Percentiles rank a stretch among this genome's conserved stretches.
phyloP scores from a whole-genome alignment of 805 yeast species.

The Schizosaccharomyces pombe region DNA sequence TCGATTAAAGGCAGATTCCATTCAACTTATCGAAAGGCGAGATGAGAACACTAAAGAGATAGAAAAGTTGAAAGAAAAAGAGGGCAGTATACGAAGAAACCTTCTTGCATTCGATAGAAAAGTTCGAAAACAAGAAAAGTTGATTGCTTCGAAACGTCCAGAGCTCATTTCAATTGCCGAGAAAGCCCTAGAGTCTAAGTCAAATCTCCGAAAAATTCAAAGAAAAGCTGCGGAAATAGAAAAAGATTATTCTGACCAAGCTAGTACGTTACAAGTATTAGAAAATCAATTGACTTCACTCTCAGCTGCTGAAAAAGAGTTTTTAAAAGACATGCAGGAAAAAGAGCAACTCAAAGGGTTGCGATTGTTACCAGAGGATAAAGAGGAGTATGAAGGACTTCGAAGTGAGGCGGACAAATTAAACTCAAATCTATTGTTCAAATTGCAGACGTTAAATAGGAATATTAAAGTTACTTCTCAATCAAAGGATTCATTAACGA shows the following conservation, averaged over 20 bases:
- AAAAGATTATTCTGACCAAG: constrained; percentile 32
- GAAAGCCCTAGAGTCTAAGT: constrained; percentile 25
- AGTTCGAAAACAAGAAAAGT: constrained; percentile 18
- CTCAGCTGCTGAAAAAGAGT: constrained; percentile 19
- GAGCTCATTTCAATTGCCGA: constrained; percentile 41
- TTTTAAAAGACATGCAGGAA: constrained; percentile 18
- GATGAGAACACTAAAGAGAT: constrained; percentile 5
- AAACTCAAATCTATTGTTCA: not conserved
- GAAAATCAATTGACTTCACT: constrained; percentile 27
- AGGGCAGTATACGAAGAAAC: constrained; percentile 8
- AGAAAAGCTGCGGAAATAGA: constrained; percentile 27
- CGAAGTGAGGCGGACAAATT: constrained; percentile 18
- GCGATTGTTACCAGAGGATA: not conserved
- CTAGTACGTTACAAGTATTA: constrained; percentile 20
- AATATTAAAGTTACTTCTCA: not conserved
- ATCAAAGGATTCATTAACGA: constrained; percentile 5
- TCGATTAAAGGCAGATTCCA: constrained; percentile 6
- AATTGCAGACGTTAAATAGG: not conserved
- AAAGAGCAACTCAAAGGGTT: constrained; percentile 11
- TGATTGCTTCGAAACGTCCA: constrained; percentile 21
- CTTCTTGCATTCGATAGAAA: constrained; percentile 16
- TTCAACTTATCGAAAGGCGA: constrained; percentile 6
- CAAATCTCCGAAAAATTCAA: constrained; percentile 24
- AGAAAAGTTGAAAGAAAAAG: constrained; percentile 8
- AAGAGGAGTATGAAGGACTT: constrained; percentile 15